A percentile compares a stretch with the other conserved stretches of the same genome.
Conservation (phyloP, 495 filamentous ascomycete species). For the Xylaria flabelliformis region DNA sequence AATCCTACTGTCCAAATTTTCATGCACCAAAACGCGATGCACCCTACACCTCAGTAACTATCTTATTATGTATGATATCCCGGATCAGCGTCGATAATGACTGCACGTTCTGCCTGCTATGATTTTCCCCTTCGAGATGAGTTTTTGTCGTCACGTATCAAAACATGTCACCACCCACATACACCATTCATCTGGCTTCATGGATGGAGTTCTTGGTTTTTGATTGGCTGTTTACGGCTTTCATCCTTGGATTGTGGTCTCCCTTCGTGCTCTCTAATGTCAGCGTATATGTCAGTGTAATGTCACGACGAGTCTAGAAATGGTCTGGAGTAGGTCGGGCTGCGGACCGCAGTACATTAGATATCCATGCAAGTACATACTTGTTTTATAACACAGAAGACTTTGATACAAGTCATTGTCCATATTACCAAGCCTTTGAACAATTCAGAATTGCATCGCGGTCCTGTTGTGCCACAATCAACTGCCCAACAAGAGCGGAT, state of each 20-base stretch:
- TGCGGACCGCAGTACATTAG: slow-evolving; percentile 39
- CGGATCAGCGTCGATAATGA: slow-evolving; percentile 26
- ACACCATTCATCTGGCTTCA: slow-evolving; percentile 37
- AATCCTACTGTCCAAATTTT: not conserved
- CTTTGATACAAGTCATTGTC: slow-evolving; percentile 9
- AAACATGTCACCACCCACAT: slow-evolving; percentile 36
- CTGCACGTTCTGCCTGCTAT: slow-evolving; percentile 26
- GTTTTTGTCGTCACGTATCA: slow-evolving; percentile 37
- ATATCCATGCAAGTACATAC: slow-evolving; percentile 42
- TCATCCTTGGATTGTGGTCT: slow-evolving; percentile 33
- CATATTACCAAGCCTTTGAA: not conserved
- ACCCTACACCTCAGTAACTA: slow-evolving; percentile 17
- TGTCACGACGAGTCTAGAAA: slow-evolving; percentile 33
- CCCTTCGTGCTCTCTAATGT: slow-evolving; percentile 33
- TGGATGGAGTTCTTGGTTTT: slow-evolving; percentile 40
- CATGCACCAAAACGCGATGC: slow-evolving; percentile 2
- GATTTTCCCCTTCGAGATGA: slow-evolving; percentile 26
- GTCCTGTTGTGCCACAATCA: slow-evolving; percentile 1
- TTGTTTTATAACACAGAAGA: slow-evolving; percentile 19
- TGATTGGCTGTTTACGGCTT: slow-evolving; percentile 31
- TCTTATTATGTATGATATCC: slow-evolving; percentile 34
- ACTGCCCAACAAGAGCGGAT: not conserved
- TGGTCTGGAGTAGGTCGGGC: slow-evolving; percentile 28
- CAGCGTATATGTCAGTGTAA: slow-evolving; percentile 36
- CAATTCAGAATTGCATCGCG: not conserved